Percentiles rank a stretch among this genome's conserved stretches.
Evolutionary conservation across 345 rosid genomes (phyloP).

Genomic region (Arabidopsis arenosa): DNA sequence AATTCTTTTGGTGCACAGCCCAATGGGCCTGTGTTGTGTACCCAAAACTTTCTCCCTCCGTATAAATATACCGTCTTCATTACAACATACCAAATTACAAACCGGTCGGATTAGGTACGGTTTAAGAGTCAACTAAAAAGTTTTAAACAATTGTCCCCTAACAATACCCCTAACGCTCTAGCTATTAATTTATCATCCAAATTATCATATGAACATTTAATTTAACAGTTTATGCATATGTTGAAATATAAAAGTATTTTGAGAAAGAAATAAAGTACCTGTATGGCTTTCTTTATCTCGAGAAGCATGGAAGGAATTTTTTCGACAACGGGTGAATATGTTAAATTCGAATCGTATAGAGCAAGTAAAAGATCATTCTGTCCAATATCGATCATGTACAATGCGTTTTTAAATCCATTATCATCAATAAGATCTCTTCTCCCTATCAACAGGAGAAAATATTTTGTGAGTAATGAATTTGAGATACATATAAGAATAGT

Average conservation of each 20-base stretch:
- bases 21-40: conserved; percentile 73
- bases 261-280: conserved; percentile 41
- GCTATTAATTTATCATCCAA: too few relatives aligned
- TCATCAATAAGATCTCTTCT: conserved; percentile 48
- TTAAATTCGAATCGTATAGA: conserved; percentile 39
- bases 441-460: conserved; percentile 29
- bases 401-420: conserved; percentile 55
- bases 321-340: conserved; percentile 45
- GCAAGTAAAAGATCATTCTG: conserved; percentile 64
- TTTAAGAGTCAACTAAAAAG: neutral
- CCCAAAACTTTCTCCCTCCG: conserved; percentile 76
- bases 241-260: neutral
- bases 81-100: conserved; percentile 6
- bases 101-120: neutral
- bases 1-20: conserved; percentile 70
- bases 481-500: too few relatives aligned
- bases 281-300: conserved; percentile 58
- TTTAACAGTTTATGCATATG: neutral
- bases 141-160: neutral
- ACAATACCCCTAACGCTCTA: too few relatives aligned
- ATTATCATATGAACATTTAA: too few relatives aligned
- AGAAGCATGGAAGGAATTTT: conserved; percentile 57
- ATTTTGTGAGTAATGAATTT: neutral
- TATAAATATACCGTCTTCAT: conserved; percentile 49
- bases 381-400: conserved; percentile 68